These are phyloP conservation scores for Acacia crassicarpa DNA, from an alignment of 306 rosid genomes.

Conservation along the genomic window DNA sequence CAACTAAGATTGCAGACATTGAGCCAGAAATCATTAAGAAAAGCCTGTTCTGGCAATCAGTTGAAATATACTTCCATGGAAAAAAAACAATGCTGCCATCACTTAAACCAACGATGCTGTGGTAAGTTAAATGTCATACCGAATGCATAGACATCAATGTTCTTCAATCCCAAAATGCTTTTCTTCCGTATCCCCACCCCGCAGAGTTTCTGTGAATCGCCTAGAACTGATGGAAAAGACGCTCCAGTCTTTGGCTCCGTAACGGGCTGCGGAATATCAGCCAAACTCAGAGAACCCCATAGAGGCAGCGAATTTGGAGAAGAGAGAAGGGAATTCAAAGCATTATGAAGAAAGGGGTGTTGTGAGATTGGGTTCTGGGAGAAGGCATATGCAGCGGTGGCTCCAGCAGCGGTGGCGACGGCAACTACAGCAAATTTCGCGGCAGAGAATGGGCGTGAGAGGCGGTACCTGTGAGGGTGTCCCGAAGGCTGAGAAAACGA, in stretches of 20 bases:
- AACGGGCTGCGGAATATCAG: slow-evolving; percentile 44
- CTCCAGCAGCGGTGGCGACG: slow-evolving; percentile 36
- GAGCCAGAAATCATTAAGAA: background rate
- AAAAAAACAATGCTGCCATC: background rate
- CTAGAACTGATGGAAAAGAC: slow-evolving; percentile 65
- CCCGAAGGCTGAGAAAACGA: slow-evolving; percentile 63
- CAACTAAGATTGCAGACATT: background rate
- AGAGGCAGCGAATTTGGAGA: slow-evolving; percentile 40
- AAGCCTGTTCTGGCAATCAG: background rate
- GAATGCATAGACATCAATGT: slow-evolving; percentile 85
- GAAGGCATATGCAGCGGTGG: slow-evolving; percentile 46
- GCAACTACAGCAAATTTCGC: slow-evolving; percentile 25
- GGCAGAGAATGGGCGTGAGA: slow-evolving; percentile 41
- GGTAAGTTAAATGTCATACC: slow-evolving; percentile 42
- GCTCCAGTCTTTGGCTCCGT: slow-evolving; percentile 64
- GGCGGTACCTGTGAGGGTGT: slow-evolving; percentile 16
- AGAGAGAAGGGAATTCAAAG: slow-evolving; percentile 48
- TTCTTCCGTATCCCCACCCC: slow-evolving; percentile 87
- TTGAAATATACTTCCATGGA: background rate
- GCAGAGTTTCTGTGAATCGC: slow-evolving; percentile 63
- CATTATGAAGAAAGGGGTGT: slow-evolving; percentile 45
- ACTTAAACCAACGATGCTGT: background rate
- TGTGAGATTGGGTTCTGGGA: slow-evolving; percentile 28
- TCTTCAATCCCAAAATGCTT: slow-evolving; percentile 73
- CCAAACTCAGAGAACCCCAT: slow-evolving; percentile 75